These are phyloP conservation scores for Acrodontium crateriforme DNA, from an alignment of 2,329 filamentous ascomycete genomes.

Conservation along the genomic window DNA sequence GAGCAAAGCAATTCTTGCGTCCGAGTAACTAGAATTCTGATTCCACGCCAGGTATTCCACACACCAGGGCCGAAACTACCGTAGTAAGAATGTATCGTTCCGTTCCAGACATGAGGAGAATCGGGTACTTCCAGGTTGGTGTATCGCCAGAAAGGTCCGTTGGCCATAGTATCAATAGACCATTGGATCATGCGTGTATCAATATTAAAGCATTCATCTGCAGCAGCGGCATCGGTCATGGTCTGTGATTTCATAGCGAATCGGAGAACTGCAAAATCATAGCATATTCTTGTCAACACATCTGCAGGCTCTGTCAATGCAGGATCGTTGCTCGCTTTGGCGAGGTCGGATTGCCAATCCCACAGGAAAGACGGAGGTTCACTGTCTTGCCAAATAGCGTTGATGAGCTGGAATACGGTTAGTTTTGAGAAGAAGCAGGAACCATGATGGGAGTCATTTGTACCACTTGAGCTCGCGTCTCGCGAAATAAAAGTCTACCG, in stretches of 20 bases:
- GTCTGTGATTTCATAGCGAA: slow-evolving; percentile 6
- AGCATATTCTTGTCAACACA: slow-evolving; percentile 10
- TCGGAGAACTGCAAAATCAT: slow-evolving; percentile 14
- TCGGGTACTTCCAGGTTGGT: slow-evolving; percentile 15
- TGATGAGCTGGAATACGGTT: neutral
- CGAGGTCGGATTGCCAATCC: slow-evolving; percentile 16
- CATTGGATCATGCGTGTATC: slow-evolving; percentile 17
- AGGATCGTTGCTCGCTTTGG: slow-evolving; percentile 3
- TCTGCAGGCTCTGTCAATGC: slow-evolving; percentile 11
- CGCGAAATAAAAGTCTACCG: slow-evolving; percentile 17
- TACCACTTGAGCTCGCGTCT: slow-evolving; percentile 14
- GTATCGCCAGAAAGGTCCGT: slow-evolving; percentile 13
- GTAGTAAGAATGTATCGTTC: slow-evolving; percentile 14
- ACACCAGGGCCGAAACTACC: slow-evolving; percentile 9
- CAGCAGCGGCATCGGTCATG: slow-evolving; percentile 12
- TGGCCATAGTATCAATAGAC: slow-evolving; percentile 10
- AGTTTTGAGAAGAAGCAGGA: neutral
- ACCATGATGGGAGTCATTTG: neutral
- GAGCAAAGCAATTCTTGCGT: slow-evolving; percentile 15
- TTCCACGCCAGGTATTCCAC: slow-evolving; percentile 16
- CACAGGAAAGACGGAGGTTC: slow-evolving; percentile 15
- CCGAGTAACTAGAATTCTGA: slow-evolving; percentile 18
- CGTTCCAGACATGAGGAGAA: slow-evolving; percentile 18
- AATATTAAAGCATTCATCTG: slow-evolving; percentile 10
- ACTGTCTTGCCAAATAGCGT: neutral